Evolutionary conservation across 148 eudicot species (phyloP).

Genomic region (Salicornia ramosissima): DNA sequence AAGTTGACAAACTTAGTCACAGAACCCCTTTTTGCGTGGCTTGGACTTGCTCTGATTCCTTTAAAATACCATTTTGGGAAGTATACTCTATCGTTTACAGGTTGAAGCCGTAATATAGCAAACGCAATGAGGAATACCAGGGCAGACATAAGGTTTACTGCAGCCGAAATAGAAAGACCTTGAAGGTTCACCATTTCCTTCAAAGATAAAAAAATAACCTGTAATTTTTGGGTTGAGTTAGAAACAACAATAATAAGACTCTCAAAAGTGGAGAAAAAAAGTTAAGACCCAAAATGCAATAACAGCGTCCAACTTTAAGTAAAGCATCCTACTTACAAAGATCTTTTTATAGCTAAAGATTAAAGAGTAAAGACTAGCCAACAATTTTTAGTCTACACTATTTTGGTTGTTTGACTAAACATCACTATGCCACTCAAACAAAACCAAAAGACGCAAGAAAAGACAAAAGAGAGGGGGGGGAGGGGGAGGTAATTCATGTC

Average conservation of each 20-base stretch:
- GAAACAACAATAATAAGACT: not conserved
- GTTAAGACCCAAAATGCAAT: not conserved
- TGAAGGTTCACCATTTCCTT: constrained; percentile 60
- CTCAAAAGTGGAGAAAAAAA: not conserved
- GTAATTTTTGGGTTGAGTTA: constrained; percentile 10
- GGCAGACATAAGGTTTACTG: constrained; percentile 66
- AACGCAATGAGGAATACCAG: constrained; percentile 73
- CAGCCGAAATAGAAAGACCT: constrained; percentile 65
- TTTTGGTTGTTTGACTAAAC: too few relatives aligned
- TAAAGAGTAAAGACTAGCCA: too few relatives aligned
- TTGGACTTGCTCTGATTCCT: constrained; percentile 79
- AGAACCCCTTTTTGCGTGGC: constrained; percentile 44
- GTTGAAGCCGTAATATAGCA: constrained; percentile 87
- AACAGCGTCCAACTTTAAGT: too few relatives aligned
- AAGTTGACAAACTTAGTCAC: constrained; percentile 66
- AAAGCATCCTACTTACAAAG: too few relatives aligned
- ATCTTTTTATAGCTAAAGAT: too few relatives aligned
- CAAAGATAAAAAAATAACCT: constrained; percentile 31
- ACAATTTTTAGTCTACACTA: too few relatives aligned
- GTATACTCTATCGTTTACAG: constrained; percentile 86
- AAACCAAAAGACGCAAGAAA: too few relatives aligned
- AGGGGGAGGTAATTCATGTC: too few relatives aligned
- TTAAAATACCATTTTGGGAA: constrained; percentile 98
- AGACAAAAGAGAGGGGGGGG: too few relatives aligned
- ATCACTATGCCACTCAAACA: too few relatives aligned